Conservation (phyloP, 1,284 basidiomycete genomes). For the Spongiforma sp. region DNA sequence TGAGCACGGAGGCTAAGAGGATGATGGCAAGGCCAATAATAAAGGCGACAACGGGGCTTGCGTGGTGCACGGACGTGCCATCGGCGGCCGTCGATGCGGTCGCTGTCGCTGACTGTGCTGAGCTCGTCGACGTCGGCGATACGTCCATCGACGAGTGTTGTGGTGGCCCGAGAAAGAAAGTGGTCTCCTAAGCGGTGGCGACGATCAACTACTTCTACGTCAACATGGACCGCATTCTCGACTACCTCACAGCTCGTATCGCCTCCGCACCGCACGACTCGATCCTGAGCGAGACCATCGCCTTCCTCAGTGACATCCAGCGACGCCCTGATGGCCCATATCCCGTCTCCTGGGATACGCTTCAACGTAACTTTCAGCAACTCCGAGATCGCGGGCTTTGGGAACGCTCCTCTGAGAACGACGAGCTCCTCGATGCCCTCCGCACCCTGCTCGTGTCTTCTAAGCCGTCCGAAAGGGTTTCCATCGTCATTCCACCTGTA, state of each 20-base stretch:
- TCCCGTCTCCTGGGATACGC: slow-evolving; percentile 31
- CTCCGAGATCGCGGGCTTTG: slow-evolving; percentile 40
- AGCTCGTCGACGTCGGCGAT: slow-evolving; percentile 13
- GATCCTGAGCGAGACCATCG: slow-evolving; percentile 24
- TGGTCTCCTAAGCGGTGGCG: slow-evolving; percentile 30
- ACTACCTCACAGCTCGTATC: slow-evolving; percentile 24
- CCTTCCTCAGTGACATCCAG: slow-evolving; percentile 25
- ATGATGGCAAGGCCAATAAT: slow-evolving; percentile 84
- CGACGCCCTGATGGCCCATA: slow-evolving; percentile 22
- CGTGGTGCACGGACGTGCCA: slow-evolving; percentile 44
- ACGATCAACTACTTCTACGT: background rate
- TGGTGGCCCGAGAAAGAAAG: slow-evolving; percentile 14
- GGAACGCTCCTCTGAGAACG: slow-evolving; percentile 37
- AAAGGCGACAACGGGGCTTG: slow-evolving; percentile 73
- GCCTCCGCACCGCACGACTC: slow-evolving; percentile 11
- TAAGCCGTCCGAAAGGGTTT: slow-evolving; percentile 13
- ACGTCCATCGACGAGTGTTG: slow-evolving; percentile 19
- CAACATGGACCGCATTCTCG: slow-evolving; percentile 34
- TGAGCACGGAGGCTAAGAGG: slow-evolving; percentile 77
- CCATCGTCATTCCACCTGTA: slow-evolving; percentile 32
- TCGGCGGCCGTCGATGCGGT: slow-evolving; percentile 23
- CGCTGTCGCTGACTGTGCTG: slow-evolving; percentile 18
- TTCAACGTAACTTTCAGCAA: slow-evolving; percentile 30
- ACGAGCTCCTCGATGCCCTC: slow-evolving; percentile 37
- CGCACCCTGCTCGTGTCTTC: slow-evolving; percentile 20